These are phyloP conservation scores for Nitzschia sp. DNA, from an alignment of 108 stramenopile species.

Conservation along the genomic window DNA sequence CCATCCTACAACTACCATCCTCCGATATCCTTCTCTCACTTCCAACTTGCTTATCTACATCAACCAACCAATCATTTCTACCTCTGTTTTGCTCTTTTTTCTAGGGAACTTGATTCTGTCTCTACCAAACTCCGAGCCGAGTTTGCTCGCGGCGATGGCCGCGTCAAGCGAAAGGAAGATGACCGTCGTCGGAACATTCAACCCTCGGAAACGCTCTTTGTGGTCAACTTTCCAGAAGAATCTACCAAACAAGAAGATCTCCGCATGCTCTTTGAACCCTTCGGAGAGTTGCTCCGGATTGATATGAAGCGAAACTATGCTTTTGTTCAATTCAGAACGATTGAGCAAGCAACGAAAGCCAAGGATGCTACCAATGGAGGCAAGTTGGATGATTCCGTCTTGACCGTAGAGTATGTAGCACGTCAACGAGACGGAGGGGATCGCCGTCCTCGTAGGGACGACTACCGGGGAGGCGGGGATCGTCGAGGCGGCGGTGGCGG, in stretches of 20 bases:
- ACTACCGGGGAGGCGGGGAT: constrained; percentile 34
- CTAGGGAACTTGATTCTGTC: constrained; percentile 66
- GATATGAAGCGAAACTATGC: constrained; percentile 93
- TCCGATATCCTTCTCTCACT: background rate
- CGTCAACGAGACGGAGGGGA: constrained; percentile 45
- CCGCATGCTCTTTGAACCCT: constrained; percentile 76
- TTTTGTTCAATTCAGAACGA: constrained; percentile 80
- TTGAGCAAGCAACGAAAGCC: constrained; percentile 76
- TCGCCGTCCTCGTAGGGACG: constrained; percentile 30
- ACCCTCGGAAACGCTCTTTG: constrained; percentile 52
- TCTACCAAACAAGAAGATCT: constrained; percentile 85
- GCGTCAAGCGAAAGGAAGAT: constrained; percentile 88
- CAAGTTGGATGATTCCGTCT: constrained; percentile 77
- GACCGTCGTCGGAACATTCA: constrained; percentile 84
- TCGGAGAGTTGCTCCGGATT: constrained; percentile 75
- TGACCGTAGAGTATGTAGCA: constrained; percentile 88
- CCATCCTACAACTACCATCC: background rate
- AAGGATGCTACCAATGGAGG: constrained; percentile 84
- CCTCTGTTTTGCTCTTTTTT: background rate
- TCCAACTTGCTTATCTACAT: constrained; percentile 4
- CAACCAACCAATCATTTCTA: constrained; percentile 3
- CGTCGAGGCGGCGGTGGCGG: constrained; percentile 27
- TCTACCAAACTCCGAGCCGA: constrained; percentile 78
- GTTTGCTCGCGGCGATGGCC: constrained; percentile 87
- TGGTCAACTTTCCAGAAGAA: constrained; percentile 83